phyloP scores from a whole-genome alignment of 129 eudicot genomes.

The Artemisia tridentata region DNA sequence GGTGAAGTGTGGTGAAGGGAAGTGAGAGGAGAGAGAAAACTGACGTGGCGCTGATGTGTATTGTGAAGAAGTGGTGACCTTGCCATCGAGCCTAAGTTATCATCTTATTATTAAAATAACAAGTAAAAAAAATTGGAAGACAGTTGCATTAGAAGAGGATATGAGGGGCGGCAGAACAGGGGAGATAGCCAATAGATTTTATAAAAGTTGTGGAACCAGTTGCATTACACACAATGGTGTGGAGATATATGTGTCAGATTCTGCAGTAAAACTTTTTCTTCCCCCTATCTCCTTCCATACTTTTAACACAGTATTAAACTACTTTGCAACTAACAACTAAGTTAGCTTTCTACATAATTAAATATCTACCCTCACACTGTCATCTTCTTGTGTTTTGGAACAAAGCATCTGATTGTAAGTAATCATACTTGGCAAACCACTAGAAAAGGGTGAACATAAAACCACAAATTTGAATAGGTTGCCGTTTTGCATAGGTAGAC shows the following conservation, averaged over 20 bases:
- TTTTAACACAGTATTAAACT: no score
- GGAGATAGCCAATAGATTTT: slow-evolving; percentile 28
- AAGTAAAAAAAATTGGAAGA: neutral
- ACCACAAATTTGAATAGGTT: no score
- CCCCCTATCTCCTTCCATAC: slow-evolving; percentile 12
- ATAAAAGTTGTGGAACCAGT: slow-evolving; percentile 27
- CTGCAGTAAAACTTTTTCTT: slow-evolving; percentile 13
- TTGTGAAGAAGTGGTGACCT: no score
- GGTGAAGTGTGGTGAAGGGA: no score
- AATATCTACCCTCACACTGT: neutral
- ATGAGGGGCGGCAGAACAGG: slow-evolving; percentile 31
- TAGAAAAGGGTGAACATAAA: no score
- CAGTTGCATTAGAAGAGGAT: slow-evolving; percentile 28
- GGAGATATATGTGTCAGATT: slow-evolving; percentile 14
- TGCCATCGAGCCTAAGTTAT: no score
- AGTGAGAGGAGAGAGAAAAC: no score
- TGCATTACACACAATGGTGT: slow-evolving; percentile 16
- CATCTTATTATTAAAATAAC: neutral
- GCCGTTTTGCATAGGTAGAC: no score
- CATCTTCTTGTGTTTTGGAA: neutral
- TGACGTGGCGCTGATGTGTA: no score
- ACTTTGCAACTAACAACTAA: neutral
- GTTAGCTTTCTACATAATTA: neutral
- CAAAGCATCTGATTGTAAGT: neutral
- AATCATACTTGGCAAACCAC: no score